phyloP scores from a whole-genome alignment of 805 yeast genomes.

The Starmerella davenportii region DNA sequence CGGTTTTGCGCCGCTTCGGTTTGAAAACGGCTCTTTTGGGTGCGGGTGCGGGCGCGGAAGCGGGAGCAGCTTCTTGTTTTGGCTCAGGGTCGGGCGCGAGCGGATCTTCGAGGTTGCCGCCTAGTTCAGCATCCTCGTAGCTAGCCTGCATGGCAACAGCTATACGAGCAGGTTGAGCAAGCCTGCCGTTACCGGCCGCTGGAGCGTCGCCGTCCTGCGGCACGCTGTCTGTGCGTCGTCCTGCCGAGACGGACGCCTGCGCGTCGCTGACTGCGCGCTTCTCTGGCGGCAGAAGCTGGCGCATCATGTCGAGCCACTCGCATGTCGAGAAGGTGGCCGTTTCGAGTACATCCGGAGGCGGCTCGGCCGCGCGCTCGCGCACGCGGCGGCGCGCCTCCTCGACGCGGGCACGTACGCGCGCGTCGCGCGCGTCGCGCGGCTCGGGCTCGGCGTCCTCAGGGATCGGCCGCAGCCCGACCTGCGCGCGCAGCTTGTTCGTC shows the following conservation, averaged over 20 bases:
- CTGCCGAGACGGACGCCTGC: too few species aligned
- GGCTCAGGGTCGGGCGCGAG: slow-evolving; percentile 10
- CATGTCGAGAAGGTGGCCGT: neutral
- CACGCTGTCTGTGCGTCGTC: neutral
- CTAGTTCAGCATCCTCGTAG: neutral
- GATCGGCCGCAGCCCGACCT: slow-evolving; percentile 38
- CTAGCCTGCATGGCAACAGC: too few species aligned
- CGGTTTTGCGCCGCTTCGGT: slow-evolving; percentile 1
- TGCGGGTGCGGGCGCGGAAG: neutral
- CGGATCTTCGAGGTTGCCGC: neutral
- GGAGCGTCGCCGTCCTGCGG: neutral
- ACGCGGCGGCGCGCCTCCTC: neutral
- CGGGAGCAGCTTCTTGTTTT: neutral
- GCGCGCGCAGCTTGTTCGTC: slow-evolving; percentile 35
- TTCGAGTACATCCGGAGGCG: neutral
- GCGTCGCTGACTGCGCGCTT: neutral
- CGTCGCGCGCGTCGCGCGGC: neutral
- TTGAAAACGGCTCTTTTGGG: slow-evolving; percentile 10
- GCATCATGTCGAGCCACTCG: neutral
- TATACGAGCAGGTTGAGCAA: neutral
- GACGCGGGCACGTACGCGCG: neutral
- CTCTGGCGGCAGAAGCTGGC: neutral
- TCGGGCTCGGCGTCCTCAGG: slow-evolving; percentile 10
- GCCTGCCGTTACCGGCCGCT: neutral
- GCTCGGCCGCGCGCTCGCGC: neutral